Evolutionary conservation across 768 basidiomycete genomes (phyloP), one percentile per base, ranked within the genome.

Genomic region (Suillus ampliporus): DNA sequence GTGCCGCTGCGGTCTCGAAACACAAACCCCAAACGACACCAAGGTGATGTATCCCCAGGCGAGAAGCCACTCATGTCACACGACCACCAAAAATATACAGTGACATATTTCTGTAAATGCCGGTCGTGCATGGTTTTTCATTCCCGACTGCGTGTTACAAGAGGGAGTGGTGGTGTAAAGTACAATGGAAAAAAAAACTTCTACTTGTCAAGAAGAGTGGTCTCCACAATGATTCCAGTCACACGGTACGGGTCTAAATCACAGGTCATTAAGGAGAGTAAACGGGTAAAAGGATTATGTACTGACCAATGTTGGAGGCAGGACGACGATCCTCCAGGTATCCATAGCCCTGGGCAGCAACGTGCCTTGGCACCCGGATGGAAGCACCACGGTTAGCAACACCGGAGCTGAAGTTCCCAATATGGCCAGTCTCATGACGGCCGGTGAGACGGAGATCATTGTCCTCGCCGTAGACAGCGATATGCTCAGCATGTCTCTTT

Each of bases 381-480:
- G 94, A 96, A 51, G 97, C 95, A 72, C 95, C 97, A 78, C 97
- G 94, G 84, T 97, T 91, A 69, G 97, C 97, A 66, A 99, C 94
- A 78, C 97, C 97, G 64, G 92, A 91, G 70, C 89, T 91, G 84
- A 99, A 99, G 61, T 77, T 75, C 68, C 89, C 84, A 71, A 99
- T 98, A 80, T 95, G 94, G 61, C 91, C 95, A 57, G 97, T 99
- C 86, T 99, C 97, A 78, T 99, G 97, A 68, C 91, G 90, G 64
- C 97, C 97, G 31, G 96, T 97, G 74, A 99, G 84, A 72, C 97
- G 88, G 65, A 95, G 82, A 60, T 99, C 97, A 79, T 99, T 99
- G 85, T 97, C 95, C 76, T 97, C 95, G 65, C 97, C 97, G 77
- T 97, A 99, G 48, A 97, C 95, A 44, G 94, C 94, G 68, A 97